Evolutionary conservation across 1,139 yeast genomes (phyloP), one percentile per base, ranked within the genome.

Genomic region (Magnusiomyces clavatus): DNA sequence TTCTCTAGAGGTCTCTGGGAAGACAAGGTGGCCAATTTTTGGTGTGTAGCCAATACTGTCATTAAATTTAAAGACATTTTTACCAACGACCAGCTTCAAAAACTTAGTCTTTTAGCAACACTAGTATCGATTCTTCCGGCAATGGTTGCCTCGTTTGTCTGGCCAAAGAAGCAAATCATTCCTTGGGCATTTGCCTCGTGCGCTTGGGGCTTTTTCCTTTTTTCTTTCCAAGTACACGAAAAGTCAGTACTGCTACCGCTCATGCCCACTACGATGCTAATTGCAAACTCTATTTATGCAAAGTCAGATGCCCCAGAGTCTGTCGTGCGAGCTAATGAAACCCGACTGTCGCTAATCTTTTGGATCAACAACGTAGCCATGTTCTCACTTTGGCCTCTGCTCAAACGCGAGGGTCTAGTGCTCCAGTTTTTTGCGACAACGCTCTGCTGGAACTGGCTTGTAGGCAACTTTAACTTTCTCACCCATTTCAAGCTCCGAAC

Each of bases 161-260:
- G 86, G 24, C 69, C 51, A 13, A 59, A 60, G n/a, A 77, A 80
- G 58, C 71, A 70, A 48, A 63, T 81, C 12, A 61, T 83, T 12
- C 73, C 83, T 1, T 87, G 88, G 78, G 90, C 94, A 1, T 77
- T 92, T 53, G 80, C 90, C 1, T 83, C 89, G 1, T 82, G 92
- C 54, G 81, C 98, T 0, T 78, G 95, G 82, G 84, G 95, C 0
- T 94, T 92, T 65, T 94, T 77, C 65, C 73, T 94, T 48, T 92
- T 92, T 64, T 85, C 96, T 29, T 94, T 88, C 72, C 97, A 92
- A 66, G 98, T 92, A 3, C 98, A 94, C 66, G 98, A 92, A 66
- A 87, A 92, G 70, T 82, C 89, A 0, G 90, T 94, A 4, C 71
- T 94, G 54, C 77, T 94, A 2, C 97, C 98, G 0, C 74, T 94